These are phyloP conservation scores for Fusarium concolor DNA, from an alignment of 2,329 filamentous ascomycete genomes.

Conservation along the genomic window DNA sequence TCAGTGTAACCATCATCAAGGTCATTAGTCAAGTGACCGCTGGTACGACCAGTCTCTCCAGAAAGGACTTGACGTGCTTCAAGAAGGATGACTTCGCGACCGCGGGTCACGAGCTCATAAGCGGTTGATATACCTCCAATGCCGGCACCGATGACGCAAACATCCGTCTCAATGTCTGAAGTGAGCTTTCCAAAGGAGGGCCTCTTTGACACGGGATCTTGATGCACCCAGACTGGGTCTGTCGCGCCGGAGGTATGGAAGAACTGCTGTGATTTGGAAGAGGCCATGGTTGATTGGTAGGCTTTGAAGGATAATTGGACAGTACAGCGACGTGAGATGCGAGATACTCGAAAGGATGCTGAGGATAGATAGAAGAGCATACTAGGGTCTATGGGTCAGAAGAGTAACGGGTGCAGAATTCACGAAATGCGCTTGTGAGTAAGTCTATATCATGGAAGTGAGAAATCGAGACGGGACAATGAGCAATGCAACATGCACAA, in stretches of 20 bases:
- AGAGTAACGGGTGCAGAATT: no score
- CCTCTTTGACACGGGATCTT: constrained; percentile 55
- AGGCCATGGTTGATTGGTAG: constrained; percentile 21
- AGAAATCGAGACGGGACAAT: no score
- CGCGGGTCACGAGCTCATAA: constrained; percentile 58
- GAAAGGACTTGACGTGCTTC: constrained; percentile 66
- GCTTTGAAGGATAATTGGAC: constrained; percentile 10
- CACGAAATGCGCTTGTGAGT: no score
- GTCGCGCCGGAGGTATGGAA: constrained; percentile 60
- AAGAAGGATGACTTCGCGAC: constrained; percentile 62
- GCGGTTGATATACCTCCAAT: constrained; percentile 35
- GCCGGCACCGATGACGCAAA: constrained; percentile 33
- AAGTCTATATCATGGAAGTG: neutral
- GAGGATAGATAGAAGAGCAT: constrained; percentile 23
- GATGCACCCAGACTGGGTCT: constrained; percentile 66
- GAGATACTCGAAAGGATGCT: constrained; percentile 5
- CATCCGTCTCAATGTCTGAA: constrained; percentile 21
- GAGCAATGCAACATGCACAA: no score
- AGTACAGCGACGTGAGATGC: constrained; percentile 3
- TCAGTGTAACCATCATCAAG: constrained; percentile 65
- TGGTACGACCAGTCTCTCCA: constrained; percentile 65
- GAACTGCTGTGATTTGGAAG: constrained; percentile 26
- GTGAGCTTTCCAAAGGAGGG: constrained; percentile 12
- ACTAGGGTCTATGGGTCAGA: neutral
- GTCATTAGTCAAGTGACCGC: constrained; percentile 65